These are phyloP conservation scores for Testicularia cyperi DNA, from an alignment of 1,284 basidiomycete species.

Conservation along the genomic window DNA sequence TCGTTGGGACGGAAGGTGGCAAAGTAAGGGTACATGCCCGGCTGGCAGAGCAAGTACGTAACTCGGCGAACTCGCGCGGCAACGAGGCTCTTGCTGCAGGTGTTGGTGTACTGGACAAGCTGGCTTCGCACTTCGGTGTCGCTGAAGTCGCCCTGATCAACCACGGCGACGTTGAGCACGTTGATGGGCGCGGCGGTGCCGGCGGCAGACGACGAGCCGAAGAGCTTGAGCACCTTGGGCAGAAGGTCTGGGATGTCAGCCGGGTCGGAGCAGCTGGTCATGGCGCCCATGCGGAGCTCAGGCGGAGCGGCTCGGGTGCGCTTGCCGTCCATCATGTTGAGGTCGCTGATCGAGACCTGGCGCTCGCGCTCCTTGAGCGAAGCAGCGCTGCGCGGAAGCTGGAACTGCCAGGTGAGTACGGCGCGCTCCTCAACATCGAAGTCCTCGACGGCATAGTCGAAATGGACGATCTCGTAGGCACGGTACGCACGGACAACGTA, in stretches of 20 bases:
- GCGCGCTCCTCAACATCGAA: slow-evolving; percentile 67
- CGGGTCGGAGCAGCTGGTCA: slow-evolving; percentile 54
- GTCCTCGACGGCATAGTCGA: slow-evolving; percentile 79
- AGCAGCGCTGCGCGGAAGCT: slow-evolving; percentile 64
- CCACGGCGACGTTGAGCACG: slow-evolving; percentile 75
- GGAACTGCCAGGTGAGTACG: slow-evolving; percentile 58
- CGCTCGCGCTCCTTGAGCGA: slow-evolving; percentile 53
- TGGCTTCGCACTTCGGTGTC: slow-evolving; percentile 78
- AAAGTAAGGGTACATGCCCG: slow-evolving; percentile 89
- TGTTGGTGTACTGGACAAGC: slow-evolving; percentile 75
- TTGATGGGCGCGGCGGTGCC: slow-evolving; percentile 46
- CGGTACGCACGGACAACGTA: slow-evolving; percentile 95
- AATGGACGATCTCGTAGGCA: slow-evolving; percentile 85
- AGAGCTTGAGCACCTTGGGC: slow-evolving; percentile 49
- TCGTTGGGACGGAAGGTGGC: slow-evolving; percentile 77
- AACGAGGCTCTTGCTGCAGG: slow-evolving; percentile 68
- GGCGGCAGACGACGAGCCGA: slow-evolving; percentile 32
- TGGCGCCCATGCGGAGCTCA: slow-evolving; percentile 56
- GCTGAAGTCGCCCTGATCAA: slow-evolving; percentile 71
- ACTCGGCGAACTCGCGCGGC: slow-evolving; percentile 85
- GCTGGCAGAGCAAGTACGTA: slow-evolving; percentile 87
- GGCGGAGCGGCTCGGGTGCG: slow-evolving; percentile 26
- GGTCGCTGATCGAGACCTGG: slow-evolving; percentile 55
- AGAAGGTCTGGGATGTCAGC: slow-evolving; percentile 48
- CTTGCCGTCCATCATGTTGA: slow-evolving; percentile 43